Conservation (phyloP, 2,329 filamentous ascomycete genomes). For the Cryphonectria japonica region DNA sequence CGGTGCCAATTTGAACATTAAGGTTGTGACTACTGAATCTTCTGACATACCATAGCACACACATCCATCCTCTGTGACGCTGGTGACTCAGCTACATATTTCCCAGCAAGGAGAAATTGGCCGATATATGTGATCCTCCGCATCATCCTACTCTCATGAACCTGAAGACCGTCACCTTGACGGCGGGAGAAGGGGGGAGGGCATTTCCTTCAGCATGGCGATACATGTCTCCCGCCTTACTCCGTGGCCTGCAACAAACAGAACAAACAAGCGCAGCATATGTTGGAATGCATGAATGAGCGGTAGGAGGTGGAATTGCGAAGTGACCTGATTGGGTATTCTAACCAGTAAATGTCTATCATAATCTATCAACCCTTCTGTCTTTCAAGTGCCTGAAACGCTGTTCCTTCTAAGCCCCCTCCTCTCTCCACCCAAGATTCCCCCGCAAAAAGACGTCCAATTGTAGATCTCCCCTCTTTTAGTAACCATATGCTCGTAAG, state of each 20-base stretch:
- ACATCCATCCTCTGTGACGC: background rate
- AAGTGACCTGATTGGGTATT: background rate
- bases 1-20: background rate
- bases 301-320: background rate
- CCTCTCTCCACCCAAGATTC: background rate
- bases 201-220: background rate
- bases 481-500: background rate
- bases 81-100: background rate
- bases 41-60: background rate
- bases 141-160: background rate
- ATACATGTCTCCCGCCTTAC: background rate
- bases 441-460: background rate
- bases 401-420: too few relatives aligned
- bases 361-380: background rate
- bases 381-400: background rate
- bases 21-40: background rate
- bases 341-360: too few relatives aligned
- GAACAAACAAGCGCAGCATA: background rate
- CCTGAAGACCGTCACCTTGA: background rate
- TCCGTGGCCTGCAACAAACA: background rate
- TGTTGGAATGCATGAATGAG: background rate
- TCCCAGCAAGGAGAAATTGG: background rate
- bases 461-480: background rate
- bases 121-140: background rate
- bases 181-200: too few relatives aligned